Evolutionary conservation across 2,329 filamentous ascomycete genomes (phyloP).

Genomic region (Penicillium sp.): DNA sequence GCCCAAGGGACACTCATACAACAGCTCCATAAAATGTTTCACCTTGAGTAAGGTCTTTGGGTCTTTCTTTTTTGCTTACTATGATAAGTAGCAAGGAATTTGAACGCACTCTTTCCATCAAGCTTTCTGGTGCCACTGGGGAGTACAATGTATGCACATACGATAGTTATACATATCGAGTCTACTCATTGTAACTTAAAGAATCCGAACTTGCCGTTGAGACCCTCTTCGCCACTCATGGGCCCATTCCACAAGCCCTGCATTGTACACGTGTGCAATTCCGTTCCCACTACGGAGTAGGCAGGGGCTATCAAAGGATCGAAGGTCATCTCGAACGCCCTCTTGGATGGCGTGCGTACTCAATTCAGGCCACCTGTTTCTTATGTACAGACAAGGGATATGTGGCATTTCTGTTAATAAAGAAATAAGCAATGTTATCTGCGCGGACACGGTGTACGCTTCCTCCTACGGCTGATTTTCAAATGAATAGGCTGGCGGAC

Average conservation of each 20-base stretch:
- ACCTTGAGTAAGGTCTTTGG: neutral
- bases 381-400: conserved; percentile 1
- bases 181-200: neutral
- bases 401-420: neutral
- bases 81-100: neutral
- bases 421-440: neutral
- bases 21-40: neutral
- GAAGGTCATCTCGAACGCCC: conserved; percentile 11
- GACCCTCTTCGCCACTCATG: neutral
- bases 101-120: neutral
- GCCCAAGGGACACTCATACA: neutral
- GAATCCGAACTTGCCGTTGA: neutral
- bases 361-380: conserved; percentile 9
- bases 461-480: neutral
- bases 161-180: neutral
- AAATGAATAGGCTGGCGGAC: neutral
- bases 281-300: neutral
- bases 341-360: conserved; percentile 1
- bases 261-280: neutral
- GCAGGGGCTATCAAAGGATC: conserved; percentile 8
- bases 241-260: neutral
- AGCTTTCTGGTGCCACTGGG: conserved; percentile 6
- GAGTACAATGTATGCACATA: neutral
- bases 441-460: neutral
- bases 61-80: neutral